phyloP scores from a whole-genome alignment of 2,329 filamentous ascomycete species.

The Dactylellina cionopaga region DNA sequence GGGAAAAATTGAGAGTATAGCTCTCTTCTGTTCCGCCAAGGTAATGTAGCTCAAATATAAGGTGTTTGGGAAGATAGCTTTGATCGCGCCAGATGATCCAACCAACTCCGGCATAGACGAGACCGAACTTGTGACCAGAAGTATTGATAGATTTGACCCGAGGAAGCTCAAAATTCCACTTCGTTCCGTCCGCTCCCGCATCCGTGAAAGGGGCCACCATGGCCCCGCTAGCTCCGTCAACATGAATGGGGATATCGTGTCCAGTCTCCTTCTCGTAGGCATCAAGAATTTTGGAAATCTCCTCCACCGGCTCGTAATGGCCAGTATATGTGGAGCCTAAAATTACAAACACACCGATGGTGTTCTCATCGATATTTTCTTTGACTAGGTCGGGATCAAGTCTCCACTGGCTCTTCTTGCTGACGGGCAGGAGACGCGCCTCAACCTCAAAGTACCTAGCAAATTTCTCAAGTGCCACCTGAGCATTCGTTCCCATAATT shows the following conservation, averaged over 20 bases:
- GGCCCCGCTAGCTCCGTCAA: constrained; percentile 71
- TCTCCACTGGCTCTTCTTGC: constrained; percentile 69
- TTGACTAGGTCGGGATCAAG: constrained; percentile 73
- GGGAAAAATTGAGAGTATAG: constrained; percentile 77
- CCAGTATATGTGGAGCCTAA: constrained; percentile 78
- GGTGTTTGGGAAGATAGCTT: constrained; percentile 71
- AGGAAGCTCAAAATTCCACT: constrained; percentile 73
- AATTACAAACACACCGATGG: constrained; percentile 79
- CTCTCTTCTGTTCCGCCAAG: constrained; percentile 76
- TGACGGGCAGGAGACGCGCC: constrained; percentile 72
- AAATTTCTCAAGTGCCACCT: constrained; percentile 78
- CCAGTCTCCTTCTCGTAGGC: constrained; percentile 71
- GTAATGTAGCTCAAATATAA: constrained; percentile 77
- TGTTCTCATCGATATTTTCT: constrained; percentile 78
- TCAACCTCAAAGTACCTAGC: constrained; percentile 79
- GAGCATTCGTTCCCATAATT: constrained; percentile 77
- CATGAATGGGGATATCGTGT: constrained; percentile 74
- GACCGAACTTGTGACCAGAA: constrained; percentile 71
- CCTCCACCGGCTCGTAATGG: constrained; percentile 75
- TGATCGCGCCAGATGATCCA: constrained; percentile 78
- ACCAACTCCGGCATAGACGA: constrained; percentile 74
- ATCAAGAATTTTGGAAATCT: constrained; percentile 73
- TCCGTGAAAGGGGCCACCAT: constrained; percentile 69
- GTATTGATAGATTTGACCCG: constrained; percentile 72
- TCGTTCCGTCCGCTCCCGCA: constrained; percentile 66